Conservation (phyloP, 768 basidiomycete genomes). For the Amyloporia xantha region DNA sequence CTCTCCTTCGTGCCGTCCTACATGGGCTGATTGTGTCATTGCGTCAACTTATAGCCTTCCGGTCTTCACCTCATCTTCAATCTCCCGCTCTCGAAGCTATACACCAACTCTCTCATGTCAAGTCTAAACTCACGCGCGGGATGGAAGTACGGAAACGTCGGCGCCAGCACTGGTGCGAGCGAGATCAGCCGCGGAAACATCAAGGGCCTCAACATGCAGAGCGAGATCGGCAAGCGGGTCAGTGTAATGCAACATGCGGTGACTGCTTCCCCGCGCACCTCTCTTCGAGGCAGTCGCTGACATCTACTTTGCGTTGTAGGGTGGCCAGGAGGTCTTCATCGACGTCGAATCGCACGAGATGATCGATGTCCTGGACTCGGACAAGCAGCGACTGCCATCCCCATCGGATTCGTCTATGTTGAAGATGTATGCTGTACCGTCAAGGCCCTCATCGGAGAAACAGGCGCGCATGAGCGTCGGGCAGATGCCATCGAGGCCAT, state of each 20-base stretch:
- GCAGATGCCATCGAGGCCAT: not conserved
- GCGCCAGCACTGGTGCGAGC: conserved; percentile 9
- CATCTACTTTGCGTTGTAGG: not conserved
- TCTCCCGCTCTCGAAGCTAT: conserved; percentile 31
- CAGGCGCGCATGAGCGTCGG: conserved; percentile 1
- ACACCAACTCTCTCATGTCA: conserved; percentile 34
- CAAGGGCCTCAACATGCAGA: conserved; percentile 7
- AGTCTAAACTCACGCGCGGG: conserved; percentile 31
- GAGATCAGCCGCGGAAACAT: conserved; percentile 8
- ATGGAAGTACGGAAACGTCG: conserved; percentile 22
- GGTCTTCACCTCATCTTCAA: conserved; percentile 30
- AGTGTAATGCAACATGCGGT: conserved; percentile 13
- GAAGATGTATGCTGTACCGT: conserved; percentile 1
- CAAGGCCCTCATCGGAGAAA: not conserved
- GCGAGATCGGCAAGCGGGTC: conserved; percentile 11
- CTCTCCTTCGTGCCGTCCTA: no score
- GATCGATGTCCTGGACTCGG: conserved; percentile 17
- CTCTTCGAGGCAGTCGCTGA: not conserved
- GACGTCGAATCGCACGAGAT: conserved; percentile 29
- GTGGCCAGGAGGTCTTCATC: conserved; percentile 18
- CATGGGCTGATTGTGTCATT: not conserved
- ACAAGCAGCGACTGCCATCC: not conserved
- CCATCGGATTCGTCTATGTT: not conserved
- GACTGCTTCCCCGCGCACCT: not conserved
- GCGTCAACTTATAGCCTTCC: conserved; percentile 9